These are phyloP conservation scores for Brettanomyces naardenensis DNA, from an alignment of 805 yeast genomes.

Conservation along the genomic window DNA sequence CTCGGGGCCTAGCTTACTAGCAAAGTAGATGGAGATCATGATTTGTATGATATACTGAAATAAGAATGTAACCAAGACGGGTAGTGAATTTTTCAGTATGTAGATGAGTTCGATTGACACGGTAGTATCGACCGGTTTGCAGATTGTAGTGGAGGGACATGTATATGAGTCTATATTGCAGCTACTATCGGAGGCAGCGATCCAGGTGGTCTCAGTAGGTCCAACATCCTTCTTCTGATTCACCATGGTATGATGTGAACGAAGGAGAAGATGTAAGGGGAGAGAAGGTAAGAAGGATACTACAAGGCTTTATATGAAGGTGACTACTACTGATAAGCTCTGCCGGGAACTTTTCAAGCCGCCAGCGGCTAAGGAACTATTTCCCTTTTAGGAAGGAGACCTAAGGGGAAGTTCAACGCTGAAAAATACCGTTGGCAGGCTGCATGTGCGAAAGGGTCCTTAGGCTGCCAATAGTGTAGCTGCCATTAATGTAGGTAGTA, in stretches of 20 bases:
- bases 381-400: no score
- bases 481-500: no score
- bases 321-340: no score
- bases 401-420: no score
- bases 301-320: no score
- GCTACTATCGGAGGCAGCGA: not conserved
- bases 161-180: not conserved
- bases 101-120: slow-evolving; percentile 12
- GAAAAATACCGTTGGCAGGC: no score
- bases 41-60: slow-evolving; percentile 65
- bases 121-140: slow-evolving; percentile 11
- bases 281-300: no score
- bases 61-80: slow-evolving; percentile 58
- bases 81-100: slow-evolving; percentile 36
- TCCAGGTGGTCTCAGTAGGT: slow-evolving; percentile 1
- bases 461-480: no score
- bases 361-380: no score
- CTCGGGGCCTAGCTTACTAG: slow-evolving; percentile 57
- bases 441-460: no score
- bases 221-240: not conserved
- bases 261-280: no score
- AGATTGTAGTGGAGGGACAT: not conserved
- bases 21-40: slow-evolving; percentile 64
- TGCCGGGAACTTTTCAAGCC: no score
- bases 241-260: not conserved